Evolutionary conservation across 352 stramenopile species (phyloP).

Genomic region (Globisporangium megalacanthum): DNA sequence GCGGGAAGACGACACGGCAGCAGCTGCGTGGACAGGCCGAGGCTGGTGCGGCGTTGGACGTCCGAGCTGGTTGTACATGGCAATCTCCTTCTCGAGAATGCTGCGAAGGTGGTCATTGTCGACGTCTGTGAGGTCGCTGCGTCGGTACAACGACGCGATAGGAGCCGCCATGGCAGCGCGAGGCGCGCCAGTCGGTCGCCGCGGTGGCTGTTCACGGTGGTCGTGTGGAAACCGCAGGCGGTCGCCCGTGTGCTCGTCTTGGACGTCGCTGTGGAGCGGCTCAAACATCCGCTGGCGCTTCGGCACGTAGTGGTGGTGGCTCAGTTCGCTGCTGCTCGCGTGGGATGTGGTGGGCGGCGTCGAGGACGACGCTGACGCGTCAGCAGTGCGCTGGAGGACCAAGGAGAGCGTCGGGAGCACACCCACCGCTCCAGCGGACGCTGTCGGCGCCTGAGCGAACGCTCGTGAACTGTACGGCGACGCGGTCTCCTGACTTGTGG

Average conservation of each 20-base stretch:
- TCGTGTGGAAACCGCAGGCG: background rate
- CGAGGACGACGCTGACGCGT: slow-evolving; percentile 1
- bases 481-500: background rate
- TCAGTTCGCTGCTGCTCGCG: background rate
- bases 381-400: slow-evolving; percentile 13
- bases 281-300: slow-evolving; percentile 16
- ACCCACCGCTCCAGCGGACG: background rate
- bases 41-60: background rate
- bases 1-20: background rate
- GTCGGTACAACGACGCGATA: background rate
- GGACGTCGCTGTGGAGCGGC: background rate
- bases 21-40: background rate
- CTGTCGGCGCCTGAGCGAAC: background rate
- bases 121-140: background rate
- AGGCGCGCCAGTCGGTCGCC: background rate
- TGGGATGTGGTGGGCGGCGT: background rate
- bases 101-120: slow-evolving; percentile 13
- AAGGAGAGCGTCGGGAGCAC: slow-evolving; percentile 14
- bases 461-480: background rate
- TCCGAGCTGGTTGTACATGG: slow-evolving; percentile 12
- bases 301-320: background rate
- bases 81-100: slow-evolving; percentile 15
- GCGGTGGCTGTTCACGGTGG: background rate
- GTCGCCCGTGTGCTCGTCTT: no score
- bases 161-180: background rate